Base-by-base conservation (phyloP, 768 basidiomycete species). In the Rhizopogon roseolus region DNA sequence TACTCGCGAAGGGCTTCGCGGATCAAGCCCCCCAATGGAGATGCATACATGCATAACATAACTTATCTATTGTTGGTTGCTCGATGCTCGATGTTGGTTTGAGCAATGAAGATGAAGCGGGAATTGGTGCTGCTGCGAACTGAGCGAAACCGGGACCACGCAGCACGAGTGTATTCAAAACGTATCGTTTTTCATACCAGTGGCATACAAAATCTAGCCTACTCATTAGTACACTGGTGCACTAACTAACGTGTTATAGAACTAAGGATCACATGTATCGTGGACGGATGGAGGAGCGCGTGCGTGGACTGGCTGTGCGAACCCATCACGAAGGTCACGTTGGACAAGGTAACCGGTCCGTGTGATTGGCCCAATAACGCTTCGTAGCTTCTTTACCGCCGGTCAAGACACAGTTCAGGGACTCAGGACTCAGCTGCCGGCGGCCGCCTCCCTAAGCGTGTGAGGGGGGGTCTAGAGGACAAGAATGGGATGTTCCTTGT, bases 1-100 rank as follows among this genome's bases (percentile, higher is more conserved):
- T 64, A 60, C 65, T 57, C 64, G 75, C 76, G 77, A 77, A 77
- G 76, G 76, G 77, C 76, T 77, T 77, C 76, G 76, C 76, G 52
- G 37, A 58, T 63, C 63, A 74, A 75, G 76, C 69, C 75, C 75
- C 76, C 59, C 58, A 74, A 75, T 68, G 53, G 52, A 52, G 28
- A 52, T 52, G 32, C 9, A 49, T 42, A 25, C 13, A 11, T 36
- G 34, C 34, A 36, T 36, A 36, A 22, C 10, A 36, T 36, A 36
- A 36, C 10, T 36, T 50, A 49, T 49, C 46, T 48, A 48, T 34
- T n/a, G 22, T 22, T 22, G 22, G 22, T 22, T 45, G 2, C 34
- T 13, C 34, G 13, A 36, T 36, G 9, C 17, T 40, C 4, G 40
- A 9, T 11, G 4, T 10, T 22, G 4, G 13, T 34, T 34, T 16